These are phyloP conservation scores for Ganoderma lucidum DNA, from an alignment of 1,284 basidiomycete species.

Conservation along the genomic window DNA sequence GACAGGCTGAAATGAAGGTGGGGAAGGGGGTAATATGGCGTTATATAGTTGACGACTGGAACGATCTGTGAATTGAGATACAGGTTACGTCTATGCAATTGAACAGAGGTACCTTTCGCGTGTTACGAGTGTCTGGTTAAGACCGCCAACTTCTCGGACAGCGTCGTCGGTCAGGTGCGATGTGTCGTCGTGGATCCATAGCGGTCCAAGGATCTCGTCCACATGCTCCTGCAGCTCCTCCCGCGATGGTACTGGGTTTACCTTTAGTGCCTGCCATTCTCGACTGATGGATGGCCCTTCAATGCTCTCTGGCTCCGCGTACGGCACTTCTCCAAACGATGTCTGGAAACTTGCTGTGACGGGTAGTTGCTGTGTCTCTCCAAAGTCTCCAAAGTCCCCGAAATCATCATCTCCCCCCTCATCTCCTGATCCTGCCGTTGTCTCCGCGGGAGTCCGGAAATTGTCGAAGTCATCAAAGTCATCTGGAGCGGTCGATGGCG, in stretches of 20 bases:
- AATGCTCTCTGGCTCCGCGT: slow-evolving; percentile 38
- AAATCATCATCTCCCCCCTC: slow-evolving; percentile 64
- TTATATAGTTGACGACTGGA: slow-evolving; percentile 81
- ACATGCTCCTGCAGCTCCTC: slow-evolving; percentile 68
- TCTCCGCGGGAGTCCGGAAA: slow-evolving; percentile 65
- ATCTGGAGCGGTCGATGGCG: slow-evolving; percentile 49
- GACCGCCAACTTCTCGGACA: slow-evolving; percentile 82
- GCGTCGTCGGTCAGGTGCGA: slow-evolving; percentile 70
- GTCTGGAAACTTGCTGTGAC: slow-evolving; percentile 26
- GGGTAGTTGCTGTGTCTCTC: slow-evolving; percentile 60
- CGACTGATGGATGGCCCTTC: slow-evolving; percentile 51
- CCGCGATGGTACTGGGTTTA: slow-evolving; percentile 71
- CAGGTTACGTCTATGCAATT: slow-evolving; percentile 25
- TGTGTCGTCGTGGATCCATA: slow-evolving; percentile 64
- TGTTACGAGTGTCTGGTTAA: slow-evolving; percentile 79
- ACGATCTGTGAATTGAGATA: slow-evolving; percentile 40
- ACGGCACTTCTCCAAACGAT: slow-evolving; percentile 47
- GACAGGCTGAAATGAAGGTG: slow-evolving; percentile 77
- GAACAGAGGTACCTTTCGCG: slow-evolving; percentile 68
- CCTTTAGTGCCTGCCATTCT: slow-evolving; percentile 67
- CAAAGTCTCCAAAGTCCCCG: slow-evolving; percentile 90
- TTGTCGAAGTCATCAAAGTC: slow-evolving; percentile 74
- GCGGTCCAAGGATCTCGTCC: slow-evolving; percentile 67
- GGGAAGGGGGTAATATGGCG: slow-evolving; percentile 63
- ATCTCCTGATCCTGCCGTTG: slow-evolving; percentile 45